A percentile compares a stretch with the other conserved stretches of the same genome.
phyloP scores from a whole-genome alignment of 805 yeast genomes.

The Maudiozyma barnettii region DNA sequence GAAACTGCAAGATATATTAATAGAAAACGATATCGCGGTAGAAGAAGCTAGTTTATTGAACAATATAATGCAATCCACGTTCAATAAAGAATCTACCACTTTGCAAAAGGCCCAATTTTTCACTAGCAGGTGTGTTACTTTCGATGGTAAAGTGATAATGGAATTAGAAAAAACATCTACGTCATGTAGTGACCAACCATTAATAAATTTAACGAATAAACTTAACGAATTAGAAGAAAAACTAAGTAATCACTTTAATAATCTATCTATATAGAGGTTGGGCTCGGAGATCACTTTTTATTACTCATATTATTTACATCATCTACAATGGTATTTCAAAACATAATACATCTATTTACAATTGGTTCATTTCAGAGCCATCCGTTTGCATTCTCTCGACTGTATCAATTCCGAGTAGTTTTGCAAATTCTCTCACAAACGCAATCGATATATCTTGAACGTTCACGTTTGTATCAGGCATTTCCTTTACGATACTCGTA shows the following conservation, averaged over 20 bases:
- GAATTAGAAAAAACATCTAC: constrained; percentile 51
- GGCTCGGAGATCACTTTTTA: background rate
- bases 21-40: constrained; percentile 30
- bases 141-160: constrained; percentile 49
- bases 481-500: constrained; percentile 38
- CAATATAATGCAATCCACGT: constrained; percentile 28
- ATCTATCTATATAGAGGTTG: constrained; percentile 4
- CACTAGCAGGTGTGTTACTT: constrained; percentile 55
- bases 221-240: constrained; percentile 45
- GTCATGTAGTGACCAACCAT: constrained; percentile 57
- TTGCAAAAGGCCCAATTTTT: constrained; percentile 39
- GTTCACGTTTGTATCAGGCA: constrained; percentile 14
- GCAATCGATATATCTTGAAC: constrained; percentile 34
- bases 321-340: background rate
- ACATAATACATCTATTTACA: background rate
- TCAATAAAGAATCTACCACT: constrained; percentile 28
- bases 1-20: constrained; percentile 33
- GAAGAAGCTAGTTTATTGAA: constrained; percentile 28
- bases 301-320: background rate
- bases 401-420: constrained; percentile 29
- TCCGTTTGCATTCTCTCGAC: constrained; percentile 32
- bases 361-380: constrained; percentile 15
- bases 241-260: constrained; percentile 9
- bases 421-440: constrained; percentile 39
- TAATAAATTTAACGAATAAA: constrained; percentile 54